Conservation (phyloP, 805 yeast genomes). For the Ogataea paraovalis region DNA sequence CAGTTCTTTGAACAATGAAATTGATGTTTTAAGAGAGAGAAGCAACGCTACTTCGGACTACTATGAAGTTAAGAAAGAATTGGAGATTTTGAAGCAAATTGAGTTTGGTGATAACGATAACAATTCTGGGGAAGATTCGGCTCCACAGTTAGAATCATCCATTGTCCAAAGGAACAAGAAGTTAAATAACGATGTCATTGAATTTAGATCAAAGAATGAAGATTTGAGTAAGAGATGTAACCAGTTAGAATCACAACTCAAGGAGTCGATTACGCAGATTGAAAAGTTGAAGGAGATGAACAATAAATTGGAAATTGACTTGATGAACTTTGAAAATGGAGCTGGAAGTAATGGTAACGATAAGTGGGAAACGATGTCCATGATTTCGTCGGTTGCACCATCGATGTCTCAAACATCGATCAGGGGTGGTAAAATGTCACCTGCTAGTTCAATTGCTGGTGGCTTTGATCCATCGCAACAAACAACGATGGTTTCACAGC, state of each 20-base stretch:
- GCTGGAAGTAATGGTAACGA: conserved; percentile 34
- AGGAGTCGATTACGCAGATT: conserved; percentile 35
- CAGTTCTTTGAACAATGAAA: conserved; percentile 45
- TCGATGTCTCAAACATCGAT: conserved; percentile 9
- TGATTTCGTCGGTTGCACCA: conserved; percentile 55
- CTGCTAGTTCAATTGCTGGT: conserved; percentile 51
- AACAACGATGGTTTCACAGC: background rate
- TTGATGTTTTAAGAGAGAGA: conserved; percentile 44
- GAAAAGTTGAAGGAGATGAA: conserved; percentile 44
- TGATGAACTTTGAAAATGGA: conserved; percentile 51
- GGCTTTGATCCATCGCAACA: conserved; percentile 20
- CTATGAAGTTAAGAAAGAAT: conserved; percentile 74
- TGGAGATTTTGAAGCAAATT: conserved; percentile 65
- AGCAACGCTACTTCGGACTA: conserved; percentile 60
- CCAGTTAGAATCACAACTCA: conserved; percentile 37
- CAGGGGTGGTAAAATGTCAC: conserved; percentile 38
- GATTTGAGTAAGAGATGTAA: conserved; percentile 39
- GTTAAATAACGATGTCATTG: conserved; percentile 65
- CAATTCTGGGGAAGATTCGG: conserved; percentile 22
- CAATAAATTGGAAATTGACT: conserved; percentile 67
- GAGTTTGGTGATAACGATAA: conserved; percentile 56
- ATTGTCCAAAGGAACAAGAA: conserved; percentile 68
- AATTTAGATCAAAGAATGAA: conserved; percentile 56
- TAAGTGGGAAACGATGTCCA: conserved; percentile 58
- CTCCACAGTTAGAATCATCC: conserved; percentile 37